phyloP scores from a whole-genome alignment of 345 rosid species.

The Microcos paniculata region DNA sequence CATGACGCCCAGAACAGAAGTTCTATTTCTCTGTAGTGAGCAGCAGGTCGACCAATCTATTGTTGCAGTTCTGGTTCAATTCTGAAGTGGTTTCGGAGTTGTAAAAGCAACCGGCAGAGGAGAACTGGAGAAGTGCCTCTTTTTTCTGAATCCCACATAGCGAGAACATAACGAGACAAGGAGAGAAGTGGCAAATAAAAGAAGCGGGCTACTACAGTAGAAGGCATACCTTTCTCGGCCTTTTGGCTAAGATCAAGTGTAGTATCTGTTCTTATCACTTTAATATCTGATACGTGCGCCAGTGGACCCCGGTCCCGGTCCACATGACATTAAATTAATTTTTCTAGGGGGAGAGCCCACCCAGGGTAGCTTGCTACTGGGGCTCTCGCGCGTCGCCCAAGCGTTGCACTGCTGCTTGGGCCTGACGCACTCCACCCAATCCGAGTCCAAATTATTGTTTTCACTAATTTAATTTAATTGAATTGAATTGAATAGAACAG shows the following conservation, averaged over 20 bases:
- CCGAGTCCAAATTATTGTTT: too few species aligned
- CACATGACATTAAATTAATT: background rate
- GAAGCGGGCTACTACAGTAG: too few species aligned
- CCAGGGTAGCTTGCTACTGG: too few species aligned
- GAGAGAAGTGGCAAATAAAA: background rate
- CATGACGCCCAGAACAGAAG: too few species aligned
- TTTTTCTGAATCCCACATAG: background rate
- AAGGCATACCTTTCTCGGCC: constrained; percentile 71
- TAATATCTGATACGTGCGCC: background rate
- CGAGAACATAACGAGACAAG: background rate
- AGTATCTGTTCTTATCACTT: background rate
- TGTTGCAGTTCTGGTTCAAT: background rate
- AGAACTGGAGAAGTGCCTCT: background rate
- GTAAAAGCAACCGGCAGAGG: background rate
- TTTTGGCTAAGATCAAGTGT: constrained; percentile 44
- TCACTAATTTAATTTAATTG: too few species aligned
- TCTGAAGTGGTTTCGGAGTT: background rate
- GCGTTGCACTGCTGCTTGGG: too few species aligned
- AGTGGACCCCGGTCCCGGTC: too few species aligned
- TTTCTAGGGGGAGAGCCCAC: background rate
- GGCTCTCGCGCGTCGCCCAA: too few species aligned
- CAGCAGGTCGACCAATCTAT: background rate
- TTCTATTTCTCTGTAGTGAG: background rate
- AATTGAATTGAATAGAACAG: too few species aligned
- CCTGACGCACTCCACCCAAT: too few species aligned